Conservation (phyloP, 2,329 filamentous ascomycete species). For the Aspergillus fructus region DNA sequence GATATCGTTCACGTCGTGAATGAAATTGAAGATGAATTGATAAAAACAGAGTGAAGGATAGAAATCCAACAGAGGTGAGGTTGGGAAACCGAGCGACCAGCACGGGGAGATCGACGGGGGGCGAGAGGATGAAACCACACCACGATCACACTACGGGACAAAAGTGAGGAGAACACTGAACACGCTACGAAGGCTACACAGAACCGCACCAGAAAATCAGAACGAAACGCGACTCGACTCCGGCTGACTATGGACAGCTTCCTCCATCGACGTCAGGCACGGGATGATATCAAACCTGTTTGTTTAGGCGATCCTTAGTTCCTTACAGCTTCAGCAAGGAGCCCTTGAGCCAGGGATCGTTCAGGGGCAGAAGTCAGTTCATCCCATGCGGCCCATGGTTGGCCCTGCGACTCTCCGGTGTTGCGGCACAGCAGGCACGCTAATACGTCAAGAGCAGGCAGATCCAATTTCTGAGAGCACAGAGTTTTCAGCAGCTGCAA, state of each 20-base stretch:
- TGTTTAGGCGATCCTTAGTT: conserved; percentile 6
- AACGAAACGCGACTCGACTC: neutral
- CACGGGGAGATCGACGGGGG: neutral
- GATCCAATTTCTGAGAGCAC: neutral
- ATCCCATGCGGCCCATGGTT: neutral
- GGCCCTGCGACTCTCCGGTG: neutral
- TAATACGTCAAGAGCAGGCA: neutral
- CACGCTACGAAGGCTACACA: neutral
- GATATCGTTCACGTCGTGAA: too few relatives aligned
- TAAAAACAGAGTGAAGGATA: neutral
- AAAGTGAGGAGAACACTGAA: neutral
- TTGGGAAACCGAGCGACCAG: neutral
- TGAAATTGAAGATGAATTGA: too few relatives aligned
- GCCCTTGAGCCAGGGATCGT: conserved; percentile 1
- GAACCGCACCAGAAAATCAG: neutral
- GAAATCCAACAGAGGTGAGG: neutral
- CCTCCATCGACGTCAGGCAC: neutral
- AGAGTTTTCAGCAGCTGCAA: neutral
- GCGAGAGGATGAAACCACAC: neutral
- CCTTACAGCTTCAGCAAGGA: conserved; percentile 6
- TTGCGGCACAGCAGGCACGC: neutral
- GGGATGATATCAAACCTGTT: conserved; percentile 7
- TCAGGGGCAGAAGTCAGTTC: conserved; percentile 1
- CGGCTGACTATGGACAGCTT: neutral
- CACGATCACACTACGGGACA: neutral